These are phyloP conservation scores for Trametes maxima DNA, from an alignment of 768 basidiomycete species.

Conservation along the genomic window DNA sequence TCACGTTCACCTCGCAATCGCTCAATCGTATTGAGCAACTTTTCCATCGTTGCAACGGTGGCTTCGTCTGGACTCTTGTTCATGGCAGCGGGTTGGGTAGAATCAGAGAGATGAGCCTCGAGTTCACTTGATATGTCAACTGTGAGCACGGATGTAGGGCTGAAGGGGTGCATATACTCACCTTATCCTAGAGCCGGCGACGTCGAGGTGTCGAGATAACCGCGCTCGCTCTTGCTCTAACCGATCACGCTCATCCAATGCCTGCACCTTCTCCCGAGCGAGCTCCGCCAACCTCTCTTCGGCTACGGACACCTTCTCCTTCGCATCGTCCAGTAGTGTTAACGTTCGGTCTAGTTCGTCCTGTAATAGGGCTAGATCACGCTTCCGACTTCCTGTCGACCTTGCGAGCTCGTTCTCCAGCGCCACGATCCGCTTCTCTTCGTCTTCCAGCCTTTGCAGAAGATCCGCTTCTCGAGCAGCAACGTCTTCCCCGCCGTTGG, in stretches of 20 bases:
- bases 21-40: slow-evolving; percentile 62
- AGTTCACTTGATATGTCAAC: slow-evolving; percentile 17
- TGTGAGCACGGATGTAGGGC: too few species aligned
- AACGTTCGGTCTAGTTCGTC: slow-evolving; percentile 44
- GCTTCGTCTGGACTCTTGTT: slow-evolving; percentile 10
- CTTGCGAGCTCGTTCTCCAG: slow-evolving; percentile 53
- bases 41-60: slow-evolving; percentile 37
- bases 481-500: slow-evolving; percentile 38
- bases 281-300: slow-evolving; percentile 50
- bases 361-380: slow-evolving; percentile 29
- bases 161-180: neutral
- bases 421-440: slow-evolving; percentile 64
- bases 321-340: slow-evolving; percentile 39
- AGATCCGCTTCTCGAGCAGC: slow-evolving; percentile 61
- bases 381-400: slow-evolving; percentile 34
- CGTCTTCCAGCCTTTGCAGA: slow-evolving; percentile 69
- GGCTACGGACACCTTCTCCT: slow-evolving; percentile 39
- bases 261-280: slow-evolving; percentile 56
- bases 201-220: neutral
- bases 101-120: slow-evolving; percentile 6
- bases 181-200: slow-evolving; percentile 4
- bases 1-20: slow-evolving; percentile 71
- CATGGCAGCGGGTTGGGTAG: neutral
- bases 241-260: slow-evolving; percentile 36
- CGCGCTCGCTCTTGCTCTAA: slow-evolving; percentile 8